Evolutionary conservation across 345 rosid genomes (phyloP).

Genomic region (Lepidium didymum): DNA sequence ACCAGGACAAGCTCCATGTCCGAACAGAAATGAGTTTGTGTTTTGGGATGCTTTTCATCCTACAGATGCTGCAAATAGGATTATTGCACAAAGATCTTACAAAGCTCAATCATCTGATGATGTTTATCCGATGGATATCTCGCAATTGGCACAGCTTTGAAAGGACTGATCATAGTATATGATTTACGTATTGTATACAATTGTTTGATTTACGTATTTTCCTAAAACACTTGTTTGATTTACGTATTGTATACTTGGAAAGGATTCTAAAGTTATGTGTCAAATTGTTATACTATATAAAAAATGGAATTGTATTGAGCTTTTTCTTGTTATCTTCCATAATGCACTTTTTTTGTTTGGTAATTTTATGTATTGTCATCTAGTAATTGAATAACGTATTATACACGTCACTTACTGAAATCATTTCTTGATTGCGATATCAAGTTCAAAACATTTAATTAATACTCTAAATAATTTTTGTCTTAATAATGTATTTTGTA

Average conservation of each 20-base stretch:
- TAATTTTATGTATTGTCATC: neutral
- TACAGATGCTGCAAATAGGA: slow-evolving; percentile 40
- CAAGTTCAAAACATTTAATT: neutral
- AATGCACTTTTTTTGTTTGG: neutral
- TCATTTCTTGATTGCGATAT: neutral
- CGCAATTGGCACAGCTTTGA: slow-evolving; percentile 24
- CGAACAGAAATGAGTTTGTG: slow-evolving; percentile 38
- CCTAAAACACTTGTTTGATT: neutral
- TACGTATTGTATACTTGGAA: neutral
- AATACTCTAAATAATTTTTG: neutral
- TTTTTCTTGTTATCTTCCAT: neutral
- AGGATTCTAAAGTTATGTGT: neutral
- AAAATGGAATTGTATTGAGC: neutral
- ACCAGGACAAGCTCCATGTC: slow-evolving; percentile 52
- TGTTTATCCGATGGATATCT: slow-evolving; percentile 49
- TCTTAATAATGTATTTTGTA: no score
- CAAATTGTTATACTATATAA: neutral
- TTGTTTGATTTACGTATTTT: neutral
- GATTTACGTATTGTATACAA: no score
- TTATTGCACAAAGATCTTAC: slow-evolving; percentile 48
- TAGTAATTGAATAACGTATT: neutral
- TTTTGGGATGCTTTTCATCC: slow-evolving; percentile 87
- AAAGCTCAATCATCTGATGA: slow-evolving; percentile 37
- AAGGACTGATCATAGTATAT: neutral
- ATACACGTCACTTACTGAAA: neutral